Evolutionary conservation across 2,329 filamentous ascomycete species (phyloP).

Genomic region (Colletotrichum tanaceti): DNA sequence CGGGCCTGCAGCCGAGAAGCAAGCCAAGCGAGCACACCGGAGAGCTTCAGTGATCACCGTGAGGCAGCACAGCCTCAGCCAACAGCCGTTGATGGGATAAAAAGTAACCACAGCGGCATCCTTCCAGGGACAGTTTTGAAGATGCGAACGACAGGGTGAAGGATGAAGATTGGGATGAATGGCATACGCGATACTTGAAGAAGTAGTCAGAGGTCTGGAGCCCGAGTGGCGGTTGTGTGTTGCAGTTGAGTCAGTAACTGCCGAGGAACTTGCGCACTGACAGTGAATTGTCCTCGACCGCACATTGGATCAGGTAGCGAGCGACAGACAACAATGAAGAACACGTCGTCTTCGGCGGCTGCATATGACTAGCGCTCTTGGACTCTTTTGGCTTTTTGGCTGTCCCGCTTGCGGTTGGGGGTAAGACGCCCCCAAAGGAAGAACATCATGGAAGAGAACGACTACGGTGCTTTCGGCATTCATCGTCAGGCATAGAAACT

Average conservation of each 20-base stretch:
- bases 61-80: constrained; percentile 25
- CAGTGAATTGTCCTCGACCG: background rate
- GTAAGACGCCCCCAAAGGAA: background rate
- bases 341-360: background rate
- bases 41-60: constrained; percentile 9
- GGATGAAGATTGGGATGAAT: background rate
- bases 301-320: background rate
- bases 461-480: background rate
- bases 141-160: background rate
- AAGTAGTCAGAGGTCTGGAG: constrained; percentile 11
- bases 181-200: background rate
- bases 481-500: constrained; percentile 5
- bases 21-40: background rate
- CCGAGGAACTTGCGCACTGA: constrained; percentile 15
- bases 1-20: constrained; percentile 9
- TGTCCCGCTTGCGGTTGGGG: constrained; percentile 21
- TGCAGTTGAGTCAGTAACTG: background rate
- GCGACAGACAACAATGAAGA: constrained; percentile 7
- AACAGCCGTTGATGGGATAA: background rate
- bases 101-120: background rate
- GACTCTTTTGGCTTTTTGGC: background rate
- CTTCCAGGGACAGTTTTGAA: background rate
- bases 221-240: background rate
- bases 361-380: constrained; percentile 1
- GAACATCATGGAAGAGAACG: background rate